Percentiles rank a stretch among this genome's conserved stretches.
Conservation (phyloP, 2,329 filamentous ascomycete genomes). For the Fusarium irregulare region DNA sequence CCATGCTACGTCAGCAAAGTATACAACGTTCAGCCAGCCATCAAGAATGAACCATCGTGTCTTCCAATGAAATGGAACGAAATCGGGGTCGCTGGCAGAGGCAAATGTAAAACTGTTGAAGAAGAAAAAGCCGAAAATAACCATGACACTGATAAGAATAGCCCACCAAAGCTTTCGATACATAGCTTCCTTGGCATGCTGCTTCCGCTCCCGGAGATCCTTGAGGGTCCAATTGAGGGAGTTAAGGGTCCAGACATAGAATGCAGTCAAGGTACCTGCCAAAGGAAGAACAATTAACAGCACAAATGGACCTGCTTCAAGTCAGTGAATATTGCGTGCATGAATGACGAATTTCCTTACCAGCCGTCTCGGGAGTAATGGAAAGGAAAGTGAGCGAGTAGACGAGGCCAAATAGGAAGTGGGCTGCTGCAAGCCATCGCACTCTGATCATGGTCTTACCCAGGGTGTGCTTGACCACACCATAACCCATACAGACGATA, state of each 20-base stretch:
- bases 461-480: conserved; percentile 92
- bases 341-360: conserved; percentile 53
- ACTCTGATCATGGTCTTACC: conserved; percentile 96
- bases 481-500: conserved; percentile 99
- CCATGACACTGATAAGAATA: conserved; percentile 88
- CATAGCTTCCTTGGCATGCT: conserved; percentile 93
- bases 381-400: conserved; percentile 92
- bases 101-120: conserved; percentile 97
- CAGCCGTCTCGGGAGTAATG: conserved; percentile 86
- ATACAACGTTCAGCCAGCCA: conserved; percentile 96
- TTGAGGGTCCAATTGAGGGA: conserved; percentile 95
- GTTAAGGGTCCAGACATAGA: conserved; percentile 99
- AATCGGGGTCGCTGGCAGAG: conserved; percentile 84
- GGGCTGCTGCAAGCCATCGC: conserved; percentile 87
- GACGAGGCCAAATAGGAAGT: conserved; percentile 94
- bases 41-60: conserved; percentile 97
- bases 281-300: conserved; percentile 93
- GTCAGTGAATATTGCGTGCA: conserved; percentile 35
- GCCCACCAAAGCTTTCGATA: conserved; percentile 99
- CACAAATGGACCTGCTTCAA: conserved; percentile 77
- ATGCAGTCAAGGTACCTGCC: conserved; percentile 90
- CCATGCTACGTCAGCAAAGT: conserved; percentile 91
- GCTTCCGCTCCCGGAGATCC: conserved; percentile 93
- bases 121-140: conserved; percentile 99
- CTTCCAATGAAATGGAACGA: conserved; percentile 97